These are phyloP conservation scores for Fusarium tuaranense DNA, from an alignment of 2,329 filamentous ascomycete species.

Conservation along the genomic window DNA sequence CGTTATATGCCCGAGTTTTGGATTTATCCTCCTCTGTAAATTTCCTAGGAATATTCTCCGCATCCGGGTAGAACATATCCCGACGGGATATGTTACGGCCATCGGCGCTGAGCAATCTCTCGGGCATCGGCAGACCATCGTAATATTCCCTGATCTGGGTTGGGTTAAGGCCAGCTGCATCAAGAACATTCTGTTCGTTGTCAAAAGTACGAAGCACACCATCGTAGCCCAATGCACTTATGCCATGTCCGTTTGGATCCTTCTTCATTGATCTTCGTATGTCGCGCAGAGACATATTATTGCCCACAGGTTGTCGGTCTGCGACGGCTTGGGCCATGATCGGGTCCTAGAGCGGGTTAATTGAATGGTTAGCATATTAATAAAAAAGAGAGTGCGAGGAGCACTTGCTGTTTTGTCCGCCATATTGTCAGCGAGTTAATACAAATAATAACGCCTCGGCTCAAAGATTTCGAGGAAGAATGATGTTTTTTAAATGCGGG, in stretches of 20 bases:
- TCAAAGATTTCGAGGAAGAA: neutral
- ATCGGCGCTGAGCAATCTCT: neutral
- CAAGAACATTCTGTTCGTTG: neutral
- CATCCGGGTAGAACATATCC: neutral
- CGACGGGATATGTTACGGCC: neutral
- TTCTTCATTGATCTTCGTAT: neutral
- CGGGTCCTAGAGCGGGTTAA: neutral
- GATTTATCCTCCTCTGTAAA: neutral
- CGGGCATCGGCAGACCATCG: neutral
- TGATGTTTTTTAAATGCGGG: neutral
- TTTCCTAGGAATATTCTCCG: neutral
- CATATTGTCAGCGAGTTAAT: neutral
- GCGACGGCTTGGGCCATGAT: neutral
- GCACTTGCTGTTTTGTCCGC: neutral
- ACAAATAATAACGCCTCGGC: neutral
- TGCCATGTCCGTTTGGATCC: neutral
- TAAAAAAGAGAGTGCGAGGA: neutral
- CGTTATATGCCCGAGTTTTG: neutral
- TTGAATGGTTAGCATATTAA: neutral
- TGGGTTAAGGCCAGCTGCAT: neutral
- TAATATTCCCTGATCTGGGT: neutral
- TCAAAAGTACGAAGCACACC: neutral
- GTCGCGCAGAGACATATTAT: neutral
- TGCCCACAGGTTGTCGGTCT: neutral
- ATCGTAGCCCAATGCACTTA: neutral